These are phyloP conservation scores for Leptographium flavum DNA, from an alignment of 2,329 filamentous ascomycete genomes.

Conservation along the genomic window DNA sequence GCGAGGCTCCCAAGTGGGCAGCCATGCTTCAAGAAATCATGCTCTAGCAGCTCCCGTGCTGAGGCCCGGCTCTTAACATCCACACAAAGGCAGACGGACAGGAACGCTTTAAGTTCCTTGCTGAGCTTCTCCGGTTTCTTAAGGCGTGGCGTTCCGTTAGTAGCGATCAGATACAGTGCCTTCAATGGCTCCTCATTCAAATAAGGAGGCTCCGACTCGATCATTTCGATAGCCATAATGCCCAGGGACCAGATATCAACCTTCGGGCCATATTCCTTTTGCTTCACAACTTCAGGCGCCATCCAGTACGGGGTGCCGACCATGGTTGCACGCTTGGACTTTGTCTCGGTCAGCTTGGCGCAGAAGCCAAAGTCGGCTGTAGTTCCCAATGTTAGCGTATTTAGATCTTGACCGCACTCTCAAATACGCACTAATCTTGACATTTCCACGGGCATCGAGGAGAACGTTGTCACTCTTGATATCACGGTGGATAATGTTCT, in stretches of 20 bases:
- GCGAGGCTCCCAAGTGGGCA: conserved; percentile 72
- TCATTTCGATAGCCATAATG: conserved; percentile 99
- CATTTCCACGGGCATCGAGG: conserved; percentile 82
- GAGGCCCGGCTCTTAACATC: conserved; percentile 91
- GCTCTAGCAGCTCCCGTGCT: conserved; percentile 73
- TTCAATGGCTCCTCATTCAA: conserved; percentile 96
- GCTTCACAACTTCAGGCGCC: conserved; percentile 97
- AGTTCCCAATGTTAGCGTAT: not conserved
- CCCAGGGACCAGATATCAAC: conserved; percentile 98
- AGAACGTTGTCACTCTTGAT: conserved; percentile 99
- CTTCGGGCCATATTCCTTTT: conserved; percentile 96
- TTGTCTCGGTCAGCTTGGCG: conserved; percentile 92
- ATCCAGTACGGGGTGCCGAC: conserved; percentile 99
- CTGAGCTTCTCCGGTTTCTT: conserved; percentile 98
- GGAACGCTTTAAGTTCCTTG: conserved; percentile 94
- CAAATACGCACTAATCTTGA: conserved; percentile 79
- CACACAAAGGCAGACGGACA: conserved; percentile 91
- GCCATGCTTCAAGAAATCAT: conserved; percentile 89
- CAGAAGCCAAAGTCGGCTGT: conserved; percentile 97
- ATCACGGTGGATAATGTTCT: conserved; percentile 96
- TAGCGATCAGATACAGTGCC: conserved; percentile 92
- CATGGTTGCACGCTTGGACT: conserved; percentile 97
- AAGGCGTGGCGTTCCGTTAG: conserved; percentile 87
- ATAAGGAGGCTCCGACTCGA: conserved; percentile 94
- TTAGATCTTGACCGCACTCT: no score